These are phyloP conservation scores for Dothistroma septosporum DNA, from an alignment of 2,329 filamentous ascomycete genomes.

Conservation along the genomic window DNA sequence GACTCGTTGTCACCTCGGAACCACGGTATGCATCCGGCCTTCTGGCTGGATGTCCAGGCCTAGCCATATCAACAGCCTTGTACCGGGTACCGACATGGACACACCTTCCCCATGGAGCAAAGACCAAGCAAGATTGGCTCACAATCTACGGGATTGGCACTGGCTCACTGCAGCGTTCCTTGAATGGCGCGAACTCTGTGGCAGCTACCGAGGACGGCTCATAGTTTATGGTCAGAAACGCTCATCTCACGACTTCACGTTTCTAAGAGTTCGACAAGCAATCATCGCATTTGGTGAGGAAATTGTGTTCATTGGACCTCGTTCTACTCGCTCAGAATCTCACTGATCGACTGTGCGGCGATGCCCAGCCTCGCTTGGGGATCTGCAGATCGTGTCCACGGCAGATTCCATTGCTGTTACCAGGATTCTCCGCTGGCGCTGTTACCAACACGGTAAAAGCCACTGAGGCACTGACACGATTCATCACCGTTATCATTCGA, in stretches of 20 bases:
- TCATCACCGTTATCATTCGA: not conserved
- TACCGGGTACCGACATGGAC: slow-evolving; percentile 12
- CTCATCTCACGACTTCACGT: not conserved
- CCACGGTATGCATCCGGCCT: not conserved
- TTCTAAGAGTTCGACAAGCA: not conserved
- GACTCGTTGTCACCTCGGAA: not conserved
- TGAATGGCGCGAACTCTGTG: slow-evolving; percentile 21
- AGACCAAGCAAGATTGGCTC: slow-evolving; percentile 23
- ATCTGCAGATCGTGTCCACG: slow-evolving; percentile 1
- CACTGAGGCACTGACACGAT: not conserved
- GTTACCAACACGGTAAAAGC: not conserved
- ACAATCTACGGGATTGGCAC: slow-evolving; percentile 19
- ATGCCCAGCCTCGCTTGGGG: slow-evolving; percentile 4
- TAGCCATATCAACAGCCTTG: slow-evolving; percentile 16
- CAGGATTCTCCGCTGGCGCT: slow-evolving; percentile 4
- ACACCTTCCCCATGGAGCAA: slow-evolving; percentile 14
- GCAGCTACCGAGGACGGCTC: slow-evolving; percentile 23
- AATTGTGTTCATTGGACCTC: not conserved
- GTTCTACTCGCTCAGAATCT: slow-evolving; percentile 2
- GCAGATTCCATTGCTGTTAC: slow-evolving; percentile 5
- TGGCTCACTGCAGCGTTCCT: slow-evolving; percentile 17
- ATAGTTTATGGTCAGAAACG: slow-evolving; percentile 2
- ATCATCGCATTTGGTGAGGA: not conserved
- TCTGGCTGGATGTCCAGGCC: slow-evolving; percentile 12
- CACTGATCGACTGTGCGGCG: not conserved